Evolutionary conservation across 2,329 filamentous ascomycete genomes (phyloP), one percentile per base, ranked within the genome.

Genomic region (Phaeosphaeriaceae sp.): DNA sequence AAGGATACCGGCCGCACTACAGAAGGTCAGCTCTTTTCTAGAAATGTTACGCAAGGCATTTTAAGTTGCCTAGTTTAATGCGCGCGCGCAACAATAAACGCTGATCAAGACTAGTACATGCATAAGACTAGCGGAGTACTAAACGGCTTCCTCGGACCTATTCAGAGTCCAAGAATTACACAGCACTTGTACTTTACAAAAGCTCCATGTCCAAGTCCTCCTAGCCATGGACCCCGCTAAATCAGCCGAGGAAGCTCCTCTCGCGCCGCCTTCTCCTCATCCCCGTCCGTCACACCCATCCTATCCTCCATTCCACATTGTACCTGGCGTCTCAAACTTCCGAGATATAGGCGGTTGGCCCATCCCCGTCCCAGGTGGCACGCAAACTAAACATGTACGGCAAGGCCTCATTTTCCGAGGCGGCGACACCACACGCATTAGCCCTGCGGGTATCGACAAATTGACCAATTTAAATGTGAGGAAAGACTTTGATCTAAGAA

Each of bases 401-500:
- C 74, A 72, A 26, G 78, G 79, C 43, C 64, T 85, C 28, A 72
- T 88, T 48, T 92, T 83, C 72, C 85, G 89, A 42, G 85, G 85
- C 34, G 87, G 85, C 3, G 86, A 89, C 60, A 84, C 87, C 2
- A 58, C 49, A n/a, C 50, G 48, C 18, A 57, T 66, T 16, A 52
- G 48, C 7, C 33, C 54, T 0, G 44, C 41, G 2, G 66, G 56
- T 4, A 52, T 60, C 16, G 42, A 42, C 1, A 40, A 37, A 9
- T 46, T 67, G 3, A 50, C 77, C 29, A 63, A 71, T 11, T 76
- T 89, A 46, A 78, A 81, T 21, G 84, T 92, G 61, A 80, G 77
- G 33, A 77, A 79, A 51, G 80, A 88, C 51, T 90, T 84, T 67
- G 88, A 90, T 74, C 76, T 90, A 12, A 81, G 88, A 41, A 88